phyloP scores from a whole-genome alignment of 176 grass and related monocot species.

The Otatea glauca region DNA sequence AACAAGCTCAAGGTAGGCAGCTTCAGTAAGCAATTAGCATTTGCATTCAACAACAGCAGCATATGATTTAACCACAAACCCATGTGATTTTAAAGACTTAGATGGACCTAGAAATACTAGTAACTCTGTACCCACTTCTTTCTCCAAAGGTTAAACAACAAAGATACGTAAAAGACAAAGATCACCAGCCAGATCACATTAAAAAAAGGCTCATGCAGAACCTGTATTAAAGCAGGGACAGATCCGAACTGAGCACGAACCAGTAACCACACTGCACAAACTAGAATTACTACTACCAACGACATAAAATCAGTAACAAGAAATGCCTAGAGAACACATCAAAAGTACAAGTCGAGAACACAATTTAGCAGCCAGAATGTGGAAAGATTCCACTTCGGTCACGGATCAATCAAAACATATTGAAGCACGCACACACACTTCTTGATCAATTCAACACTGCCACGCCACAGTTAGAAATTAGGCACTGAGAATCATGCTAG shows the following conservation, averaged over 20 bases:
- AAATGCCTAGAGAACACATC: not conserved
- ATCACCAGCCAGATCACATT: conserved; percentile 31
- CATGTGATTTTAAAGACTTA: conserved; percentile 9
- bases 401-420: not conserved
- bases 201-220: conserved; percentile 4
- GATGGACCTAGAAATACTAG: not conserved
- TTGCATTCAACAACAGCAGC: conserved; percentile 27
- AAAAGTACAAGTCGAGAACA: not conserved
- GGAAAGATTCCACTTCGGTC: not conserved
- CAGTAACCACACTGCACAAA: conserved; percentile 4
- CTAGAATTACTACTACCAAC: not conserved
- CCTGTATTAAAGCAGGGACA: not conserved
- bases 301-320: not conserved
- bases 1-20: conserved; percentile 17
- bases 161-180: conserved; percentile 11
- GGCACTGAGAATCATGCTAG: not conserved
- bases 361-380: not conserved
- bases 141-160: not conserved
- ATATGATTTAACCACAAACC: conserved; percentile 13
- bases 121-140: conserved; percentile 3
- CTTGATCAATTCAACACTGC: not conserved
- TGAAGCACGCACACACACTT: not conserved
- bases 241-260: conserved; percentile 26
- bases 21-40: conserved; percentile 23
- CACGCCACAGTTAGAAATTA: not conserved